These are phyloP conservation scores for Sporobolus alterniflorus DNA, from an alignment of 202 grass and related monocot genomes.

Conservation along the genomic window DNA sequence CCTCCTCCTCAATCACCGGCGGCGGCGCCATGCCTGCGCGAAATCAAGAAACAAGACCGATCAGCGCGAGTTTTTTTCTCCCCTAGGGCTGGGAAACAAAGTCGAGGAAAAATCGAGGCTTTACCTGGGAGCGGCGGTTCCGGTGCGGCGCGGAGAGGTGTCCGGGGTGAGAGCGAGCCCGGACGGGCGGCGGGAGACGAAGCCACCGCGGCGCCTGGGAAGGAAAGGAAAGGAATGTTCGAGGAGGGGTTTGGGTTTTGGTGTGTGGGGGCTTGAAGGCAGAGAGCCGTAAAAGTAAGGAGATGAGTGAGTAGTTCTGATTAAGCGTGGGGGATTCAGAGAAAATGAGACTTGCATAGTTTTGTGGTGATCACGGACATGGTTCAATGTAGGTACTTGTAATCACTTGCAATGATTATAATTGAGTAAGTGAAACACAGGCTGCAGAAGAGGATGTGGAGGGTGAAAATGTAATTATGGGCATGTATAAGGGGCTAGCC, in stretches of 20 bases:
- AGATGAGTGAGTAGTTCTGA: not conserved
- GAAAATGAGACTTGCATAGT: not conserved
- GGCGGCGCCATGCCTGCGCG: constrained; percentile 15
- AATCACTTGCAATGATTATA: not conserved
- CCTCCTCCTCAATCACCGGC: constrained; percentile 9
- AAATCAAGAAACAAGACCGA: not conserved
- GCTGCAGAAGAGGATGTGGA: not conserved
- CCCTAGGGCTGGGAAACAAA: not conserved
- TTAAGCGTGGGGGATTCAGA: not conserved
- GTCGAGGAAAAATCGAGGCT: not conserved
- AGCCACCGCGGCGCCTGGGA: constrained; percentile 4
- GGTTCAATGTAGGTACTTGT: not conserved
- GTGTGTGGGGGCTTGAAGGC: constrained; percentile 20
- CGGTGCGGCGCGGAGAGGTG: constrained; percentile 11
- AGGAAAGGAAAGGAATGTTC: not conserved
- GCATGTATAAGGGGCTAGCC: not conserved
- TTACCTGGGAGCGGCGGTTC: constrained; percentile 16
- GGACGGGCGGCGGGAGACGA: not conserved
- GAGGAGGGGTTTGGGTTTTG: not conserved
- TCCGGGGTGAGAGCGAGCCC: constrained; percentile 4
- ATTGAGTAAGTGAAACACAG: not conserved
- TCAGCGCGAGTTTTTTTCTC: not conserved
- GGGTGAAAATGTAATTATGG: not conserved
- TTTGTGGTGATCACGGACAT: not conserved
- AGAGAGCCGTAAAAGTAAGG: not conserved